These are phyloP conservation scores for Alternaria sp. DNA, from an alignment of 2,329 filamentous ascomycete species.

Conservation along the genomic window DNA sequence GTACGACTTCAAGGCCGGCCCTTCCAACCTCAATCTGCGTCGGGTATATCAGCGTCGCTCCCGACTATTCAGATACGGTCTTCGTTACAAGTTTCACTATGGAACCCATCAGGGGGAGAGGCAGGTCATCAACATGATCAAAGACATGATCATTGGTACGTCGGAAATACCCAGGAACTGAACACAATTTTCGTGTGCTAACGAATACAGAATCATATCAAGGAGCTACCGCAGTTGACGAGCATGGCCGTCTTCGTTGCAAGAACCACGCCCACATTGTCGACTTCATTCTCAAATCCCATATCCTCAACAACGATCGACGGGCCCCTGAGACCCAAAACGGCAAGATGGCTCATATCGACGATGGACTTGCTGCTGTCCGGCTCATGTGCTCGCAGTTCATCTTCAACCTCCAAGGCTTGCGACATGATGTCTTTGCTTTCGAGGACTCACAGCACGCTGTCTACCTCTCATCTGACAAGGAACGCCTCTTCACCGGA, in stretches of 20 bases:
- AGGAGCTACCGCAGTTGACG: conserved; percentile 17
- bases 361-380: conserved; percentile 32
- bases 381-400: conserved; percentile 44
- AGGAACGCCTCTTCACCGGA: conserved; percentile 49
- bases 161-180: neutral
- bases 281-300: conserved; percentile 40
- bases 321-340: conserved; percentile 18
- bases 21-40: conserved; percentile 40
- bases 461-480: conserved; percentile 49
- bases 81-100: conserved; percentile 23
- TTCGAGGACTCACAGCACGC: conserved; percentile 55
- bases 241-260: conserved; percentile 32
- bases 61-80: conserved; percentile 27
- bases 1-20: conserved; percentile 47
- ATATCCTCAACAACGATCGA: conserved; percentile 33
- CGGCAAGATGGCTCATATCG: conserved; percentile 7
- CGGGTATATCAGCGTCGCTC: conserved; percentile 44
- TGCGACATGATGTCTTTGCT: conserved; percentile 33
- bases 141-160: conserved; percentile 54
- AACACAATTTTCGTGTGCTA: neutral
- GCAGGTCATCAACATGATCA: conserved; percentile 47
- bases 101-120: conserved; percentile 34
- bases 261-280: conserved; percentile 43
- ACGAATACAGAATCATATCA: conserved; percentile 40
- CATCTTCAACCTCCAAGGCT: conserved; percentile 28